Evolutionary conservation across 2,329 filamentous ascomycete species (phyloP), one percentile per base, ranked within the genome.

Genomic region (Cladosporium cucumerinum): DNA sequence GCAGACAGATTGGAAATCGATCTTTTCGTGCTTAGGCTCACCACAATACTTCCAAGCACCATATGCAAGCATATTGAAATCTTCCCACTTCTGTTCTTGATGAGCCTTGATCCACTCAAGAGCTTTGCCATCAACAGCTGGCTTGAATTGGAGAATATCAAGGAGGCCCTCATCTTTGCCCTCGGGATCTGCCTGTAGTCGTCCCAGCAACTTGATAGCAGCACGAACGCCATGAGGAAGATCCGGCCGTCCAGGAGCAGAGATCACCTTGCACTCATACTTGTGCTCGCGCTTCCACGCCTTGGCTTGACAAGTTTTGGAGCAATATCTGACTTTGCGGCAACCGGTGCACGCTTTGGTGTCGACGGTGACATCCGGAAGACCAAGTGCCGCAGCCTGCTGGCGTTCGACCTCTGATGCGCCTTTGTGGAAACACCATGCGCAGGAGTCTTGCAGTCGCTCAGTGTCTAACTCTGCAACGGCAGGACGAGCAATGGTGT

Each of bases 281-380:
- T 86, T 86, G 76, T 89, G 87, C 11, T 79, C 78, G 21, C 80
- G 78, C 60, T 81, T 83, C 87, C 87, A 89, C 28, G 86, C 82
- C 69, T 81, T 79, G 51, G 78, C 76, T 76, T 89, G 87, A 72
- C 87, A 89, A 30, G 71, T 76, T 84, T 82, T 85, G 68, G 82
- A 81, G 73, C 87, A 89, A 72, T 88, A 89, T 68, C 79, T 82
- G 2, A 87, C 82, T 34, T 82, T 77, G 64, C 81, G 82, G 71
- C 87, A 89, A 8, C 84, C 84, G 3, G 82, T 81, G 71, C 87
- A 89, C 26, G 78, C 79, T 64, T 82, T 83, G n/a, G 87, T 76
- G 2, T 72, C 66, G 49, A 67, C 63, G 21, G 64, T 65, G 16
- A 66, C 66, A 21, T 61, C 61, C 32, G 70, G 72, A 1, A 71